Evolutionary conservation across 352 stramenopile species (phyloP), one percentile per base, ranked within the genome.

Genomic region (Pilasporangium apinafurcum): DNA sequence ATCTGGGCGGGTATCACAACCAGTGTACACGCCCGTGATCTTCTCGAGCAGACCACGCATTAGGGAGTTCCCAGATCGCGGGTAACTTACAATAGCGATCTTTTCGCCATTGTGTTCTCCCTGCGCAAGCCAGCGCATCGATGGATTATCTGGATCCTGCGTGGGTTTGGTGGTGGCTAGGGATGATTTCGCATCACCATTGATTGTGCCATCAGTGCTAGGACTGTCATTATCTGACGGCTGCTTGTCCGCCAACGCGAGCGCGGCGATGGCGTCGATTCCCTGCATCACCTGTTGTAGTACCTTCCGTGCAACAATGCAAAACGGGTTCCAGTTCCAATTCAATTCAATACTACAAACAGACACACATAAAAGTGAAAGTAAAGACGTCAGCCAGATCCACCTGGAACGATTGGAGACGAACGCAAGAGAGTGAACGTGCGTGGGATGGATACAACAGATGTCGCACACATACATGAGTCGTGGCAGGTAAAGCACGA

Each of bases 31-130:
- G 20, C 90, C 90, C 31, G 92, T 98, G 40, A 96, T 79, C 25
- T 86, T 81, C 68, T 99, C 96, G 17, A 99, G 64, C 20, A 99
- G 70, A 3, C 85, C 94, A 39, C 96, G 86, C 60, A 99, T 84
- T 37, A 99, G 79, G 17, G 96, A 98, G 60, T 99, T 99, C 26
- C 96, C 96, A 33, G 83, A 98, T 3, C 96, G 82, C 36, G 96
- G 96, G 65, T 99, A 99, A 46, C 94, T 98, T 49, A 96, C 91
- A 35, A 99, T 86, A 31, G 80, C 82, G 12, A 94, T 65, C 51
- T 79, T 75, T 38, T 92, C 69, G 52, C 74, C 76, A 12, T 64
- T 42, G 33, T 70, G 70, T 53, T 94, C 82, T 35, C 60, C 68
- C 14, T 65, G 60, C 25, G 66, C 51, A 10, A 94, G 62, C 82